Conservation (phyloP, 176 grass and related monocot genomes). For the Juncus effusus region DNA sequence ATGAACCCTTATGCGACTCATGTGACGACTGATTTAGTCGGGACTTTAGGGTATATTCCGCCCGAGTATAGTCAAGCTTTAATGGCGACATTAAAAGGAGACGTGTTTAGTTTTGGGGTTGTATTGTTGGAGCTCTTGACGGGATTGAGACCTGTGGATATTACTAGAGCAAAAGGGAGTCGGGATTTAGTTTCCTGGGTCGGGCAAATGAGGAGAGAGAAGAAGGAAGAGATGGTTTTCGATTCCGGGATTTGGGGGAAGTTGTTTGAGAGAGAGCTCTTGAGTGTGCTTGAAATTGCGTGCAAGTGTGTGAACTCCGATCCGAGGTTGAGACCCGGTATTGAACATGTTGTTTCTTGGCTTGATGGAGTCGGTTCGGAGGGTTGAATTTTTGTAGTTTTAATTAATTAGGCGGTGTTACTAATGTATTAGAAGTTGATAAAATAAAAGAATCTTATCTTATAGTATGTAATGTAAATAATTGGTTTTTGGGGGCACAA, state of each 20-base stretch:
- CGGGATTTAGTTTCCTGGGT: constrained; percentile 81
- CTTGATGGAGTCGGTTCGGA: constrained; percentile 53
- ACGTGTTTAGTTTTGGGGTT: constrained; percentile 88
- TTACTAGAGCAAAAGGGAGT: constrained; percentile 60
- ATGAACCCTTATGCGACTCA: constrained; percentile 90
- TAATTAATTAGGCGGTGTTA: not conserved
- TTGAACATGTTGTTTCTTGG: constrained; percentile 70
- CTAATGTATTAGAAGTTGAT: not conserved
- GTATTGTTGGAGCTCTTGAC: constrained; percentile 85
- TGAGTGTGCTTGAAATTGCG: constrained; percentile 56
- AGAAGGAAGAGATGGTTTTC: constrained; percentile 76
- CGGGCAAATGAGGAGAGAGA: constrained; percentile 73
- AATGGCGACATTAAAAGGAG: constrained; percentile 76
- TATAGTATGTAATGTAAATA: too few species aligned
- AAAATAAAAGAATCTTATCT: too few species aligned
- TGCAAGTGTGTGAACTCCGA: constrained; percentile 70
- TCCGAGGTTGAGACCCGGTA: constrained; percentile 64
- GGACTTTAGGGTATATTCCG: constrained; percentile 87
- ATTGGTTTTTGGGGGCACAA: too few species aligned
- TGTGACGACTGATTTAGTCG: constrained; percentile 88
- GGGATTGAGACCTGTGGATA: constrained; percentile 62
- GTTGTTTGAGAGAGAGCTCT: constrained; percentile 60
- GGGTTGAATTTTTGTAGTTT: constrained; percentile 13
- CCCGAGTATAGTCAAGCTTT: constrained; percentile 80
- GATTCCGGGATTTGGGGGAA: constrained; percentile 64